A percentile compares a stretch with the other conserved stretches of the same genome.
Evolutionary conservation across 1,139 yeast species (phyloP).

Genomic region (Suhomyces chickasaworum): DNA sequence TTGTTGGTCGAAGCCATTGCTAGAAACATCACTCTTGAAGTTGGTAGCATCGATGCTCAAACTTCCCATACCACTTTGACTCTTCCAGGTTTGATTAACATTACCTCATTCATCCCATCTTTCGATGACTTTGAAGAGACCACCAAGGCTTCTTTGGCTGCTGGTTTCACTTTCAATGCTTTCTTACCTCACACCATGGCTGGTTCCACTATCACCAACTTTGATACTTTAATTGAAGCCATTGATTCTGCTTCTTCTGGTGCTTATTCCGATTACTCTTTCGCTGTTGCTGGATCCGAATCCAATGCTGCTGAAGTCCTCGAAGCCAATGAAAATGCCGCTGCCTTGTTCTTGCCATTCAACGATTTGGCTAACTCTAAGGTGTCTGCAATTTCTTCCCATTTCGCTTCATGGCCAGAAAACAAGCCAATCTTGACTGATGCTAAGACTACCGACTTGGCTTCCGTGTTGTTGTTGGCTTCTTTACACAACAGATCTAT

Average conservation of each 20-base stretch:
- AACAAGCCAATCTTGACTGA: conserved; percentile 87
- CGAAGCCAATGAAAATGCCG: conserved; percentile 67
- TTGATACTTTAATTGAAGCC: conserved; percentile 64
- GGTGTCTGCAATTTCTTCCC: conserved; percentile 75
- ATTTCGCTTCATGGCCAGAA: conserved; percentile 82
- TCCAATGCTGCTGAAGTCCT: conserved; percentile 64
- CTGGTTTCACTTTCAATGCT: conserved; percentile 89
- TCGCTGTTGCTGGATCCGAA: conserved; percentile 82
- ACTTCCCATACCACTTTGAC: conserved; percentile 82
- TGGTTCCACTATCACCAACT: conserved; percentile 67
- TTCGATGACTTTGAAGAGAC: conserved; percentile 64
- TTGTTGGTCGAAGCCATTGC: conserved; percentile 90
- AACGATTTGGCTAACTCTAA: conserved; percentile 69
- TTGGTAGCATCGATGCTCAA: conserved; percentile 82
- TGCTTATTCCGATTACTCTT: conserved; percentile 80
- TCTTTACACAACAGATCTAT: conserved; percentile 83
- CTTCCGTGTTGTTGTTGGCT: conserved; percentile 86
- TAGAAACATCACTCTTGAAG: conserved; percentile 66
- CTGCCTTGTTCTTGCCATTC: conserved; percentile 80
- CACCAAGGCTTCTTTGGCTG: conserved; percentile 69
- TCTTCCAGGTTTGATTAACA: conserved; percentile 84
- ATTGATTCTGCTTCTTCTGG: conserved; percentile 56
- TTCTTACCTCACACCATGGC: conserved; percentile 71
- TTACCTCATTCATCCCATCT: conserved; percentile 78
- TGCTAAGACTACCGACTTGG: conserved; percentile 88